Conservation (phyloP, 257 asterid species). For the Petunia secreta region DNA sequence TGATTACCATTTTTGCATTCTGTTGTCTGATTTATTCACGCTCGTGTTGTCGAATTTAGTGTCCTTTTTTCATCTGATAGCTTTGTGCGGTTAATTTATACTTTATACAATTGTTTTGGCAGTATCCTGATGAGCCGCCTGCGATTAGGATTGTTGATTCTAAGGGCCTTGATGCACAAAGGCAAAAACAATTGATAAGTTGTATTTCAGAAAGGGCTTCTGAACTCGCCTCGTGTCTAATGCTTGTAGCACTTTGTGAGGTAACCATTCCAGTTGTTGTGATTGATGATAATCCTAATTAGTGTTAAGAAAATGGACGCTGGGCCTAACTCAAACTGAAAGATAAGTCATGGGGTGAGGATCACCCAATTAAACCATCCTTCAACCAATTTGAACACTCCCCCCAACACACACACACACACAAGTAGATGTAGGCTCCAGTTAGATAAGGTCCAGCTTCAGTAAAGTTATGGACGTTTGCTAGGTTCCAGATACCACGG, state of each 20-base stretch:
- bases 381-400: no score
- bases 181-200: conserved; percentile 61
- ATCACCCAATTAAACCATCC: no score
- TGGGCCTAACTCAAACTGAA: no score
- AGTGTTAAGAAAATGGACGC: not conserved
- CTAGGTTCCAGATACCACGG: not conserved
- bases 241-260: conserved; percentile 97
- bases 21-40: not conserved
- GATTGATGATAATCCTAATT: conserved; percentile 12
- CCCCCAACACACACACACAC: no score
- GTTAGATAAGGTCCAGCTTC: not conserved
- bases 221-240: conserved; percentile 72
- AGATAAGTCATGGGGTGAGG: no score
- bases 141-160: conserved; percentile 65
- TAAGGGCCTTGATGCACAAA: conserved; percentile 84
- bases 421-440: not conserved
- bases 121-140: conserved; percentile 94
- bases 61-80: conserved; percentile 10
- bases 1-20: not conserved
- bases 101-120: conserved; percentile 36
- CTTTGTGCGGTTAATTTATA: not conserved
- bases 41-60: not conserved
- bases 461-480: not conserved
- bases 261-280: conserved; percentile 39
- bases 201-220: conserved; percentile 58